These are phyloP conservation scores for Coemansia sp. DNA, from an alignment of 192 early-diverging fungal genomes.

Conservation along the genomic window DNA sequence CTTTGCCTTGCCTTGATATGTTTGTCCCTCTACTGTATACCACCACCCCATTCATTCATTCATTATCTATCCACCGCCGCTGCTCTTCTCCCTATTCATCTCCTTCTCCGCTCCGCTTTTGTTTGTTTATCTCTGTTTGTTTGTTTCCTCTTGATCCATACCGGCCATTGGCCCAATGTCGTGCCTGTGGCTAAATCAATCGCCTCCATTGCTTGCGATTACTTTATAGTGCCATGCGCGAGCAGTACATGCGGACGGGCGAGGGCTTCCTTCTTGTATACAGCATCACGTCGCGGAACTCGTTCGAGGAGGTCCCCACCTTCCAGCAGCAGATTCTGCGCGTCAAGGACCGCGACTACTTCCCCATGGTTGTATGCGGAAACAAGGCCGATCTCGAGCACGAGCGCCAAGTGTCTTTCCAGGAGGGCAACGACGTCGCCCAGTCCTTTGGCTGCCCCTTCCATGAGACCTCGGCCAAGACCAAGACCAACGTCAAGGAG, in stretches of 20 bases:
- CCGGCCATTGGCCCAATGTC: too few species aligned
- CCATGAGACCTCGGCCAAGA: constrained; percentile 87
- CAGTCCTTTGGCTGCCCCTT: constrained; percentile 70
- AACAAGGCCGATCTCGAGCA: constrained; percentile 88
- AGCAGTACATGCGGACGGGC: constrained; percentile 96
- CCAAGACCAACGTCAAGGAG: constrained; percentile 88
- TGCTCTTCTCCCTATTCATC: too few species aligned
- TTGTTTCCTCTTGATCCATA: not conserved
- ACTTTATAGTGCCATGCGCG: constrained; percentile 76
- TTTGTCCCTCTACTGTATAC: too few species aligned
- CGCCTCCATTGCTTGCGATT: too few species aligned
- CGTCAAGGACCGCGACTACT: constrained; percentile 92
- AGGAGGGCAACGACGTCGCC: constrained; percentile 82
- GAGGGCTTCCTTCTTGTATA: constrained; percentile 95
- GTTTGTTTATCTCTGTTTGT: constrained; percentile 3
- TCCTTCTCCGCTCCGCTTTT: too few species aligned
- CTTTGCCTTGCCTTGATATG: too few species aligned
- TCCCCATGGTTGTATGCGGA: constrained; percentile 87
- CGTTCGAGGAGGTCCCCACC: constrained; percentile 86
- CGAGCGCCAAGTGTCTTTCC: constrained; percentile 77
- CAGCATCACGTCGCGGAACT: constrained; percentile 85
- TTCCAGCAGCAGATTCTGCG: constrained; percentile 92
- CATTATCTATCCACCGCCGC: too few species aligned
- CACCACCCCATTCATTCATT: too few species aligned
- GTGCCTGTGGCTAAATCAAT: too few species aligned